Evolutionary conservation across 202 grass and related monocot species (phyloP), one percentile per base, ranked within the genome.

Genomic region (Hordeum pubiflorum): DNA sequence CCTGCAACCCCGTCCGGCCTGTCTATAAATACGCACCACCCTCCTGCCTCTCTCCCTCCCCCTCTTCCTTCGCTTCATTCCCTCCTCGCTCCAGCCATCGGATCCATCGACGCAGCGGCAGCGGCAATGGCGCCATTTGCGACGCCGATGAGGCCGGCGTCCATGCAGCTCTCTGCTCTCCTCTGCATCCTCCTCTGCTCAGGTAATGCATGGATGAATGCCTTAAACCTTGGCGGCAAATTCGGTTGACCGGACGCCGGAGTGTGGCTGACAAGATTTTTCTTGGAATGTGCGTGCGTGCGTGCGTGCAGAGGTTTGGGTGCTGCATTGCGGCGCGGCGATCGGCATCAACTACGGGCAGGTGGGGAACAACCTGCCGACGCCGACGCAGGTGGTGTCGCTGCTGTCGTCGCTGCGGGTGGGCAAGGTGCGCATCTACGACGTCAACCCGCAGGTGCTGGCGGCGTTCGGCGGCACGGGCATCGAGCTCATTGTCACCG

Each of bases 341-440:
- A 68, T 99, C 56, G 96, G 96, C 46, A 99, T 99, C 77, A 99
- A 99, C 87, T 99, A 99, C 74, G 96, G 96, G 33, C 96, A 99
- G 86, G 90, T 99, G 6, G 96, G 8, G 5, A 93, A 99, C 86
- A 88, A 99, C 60, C 92, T 99, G 6, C 96, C 96, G 9, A 2
- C 78, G 12, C 91, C 96, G 15, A 0, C 76, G 7, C 80, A 93
- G 81, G 96, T 89, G 69, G 88, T 88, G 18, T 39, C 73, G 54
- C 85, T 99, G 39, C 80, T 99, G 21, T 74, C 85, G 2, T 96
- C 91, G 33, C 87, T 99, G 7, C 83, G 77, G 2, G 78, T 96
- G 46, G 79, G 87, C 70, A 99, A 93, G 87, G 90, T 89, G 7
- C 78, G 97, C 44, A 91, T 99, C 71, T 99, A 99, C 62, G 97